Conservation (phyloP, 2,329 filamentous ascomycete species). For the Aspergillus ochraceoroseus region DNA sequence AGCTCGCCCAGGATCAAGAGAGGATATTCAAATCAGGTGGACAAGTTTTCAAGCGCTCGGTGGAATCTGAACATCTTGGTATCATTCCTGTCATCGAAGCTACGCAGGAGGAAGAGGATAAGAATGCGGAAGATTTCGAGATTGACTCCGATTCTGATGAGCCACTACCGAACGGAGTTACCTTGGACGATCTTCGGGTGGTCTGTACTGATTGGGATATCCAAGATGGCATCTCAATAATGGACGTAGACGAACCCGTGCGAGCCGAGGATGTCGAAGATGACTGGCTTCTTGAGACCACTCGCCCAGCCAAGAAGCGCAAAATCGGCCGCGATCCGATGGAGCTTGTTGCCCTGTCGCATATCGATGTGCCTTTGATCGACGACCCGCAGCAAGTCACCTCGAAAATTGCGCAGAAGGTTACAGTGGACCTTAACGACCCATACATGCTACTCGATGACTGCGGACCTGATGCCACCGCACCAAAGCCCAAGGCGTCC, state of each 20-base stretch:
- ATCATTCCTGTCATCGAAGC: constrained; percentile 47
- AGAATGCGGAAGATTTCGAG: constrained; percentile 49
- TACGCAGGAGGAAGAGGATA: constrained; percentile 48
- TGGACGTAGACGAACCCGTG: constrained; percentile 30
- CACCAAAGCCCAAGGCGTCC: constrained; percentile 48
- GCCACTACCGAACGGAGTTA: constrained; percentile 63
- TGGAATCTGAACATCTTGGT: constrained; percentile 54
- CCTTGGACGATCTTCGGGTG: constrained; percentile 73
- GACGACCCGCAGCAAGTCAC: constrained; percentile 75
- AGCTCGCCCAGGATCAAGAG: constrained; percentile 80
- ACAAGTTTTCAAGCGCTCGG: constrained; percentile 50
- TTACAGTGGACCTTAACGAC: constrained; percentile 82
- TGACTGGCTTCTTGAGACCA: constrained; percentile 47
- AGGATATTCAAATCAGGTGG: constrained; percentile 74
- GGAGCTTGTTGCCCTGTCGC: constrained; percentile 50
- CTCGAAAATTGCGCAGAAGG: constrained; percentile 67
- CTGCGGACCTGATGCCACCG: constrained; percentile 58
- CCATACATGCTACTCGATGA: constrained; percentile 80
- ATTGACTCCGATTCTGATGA: constrained; percentile 57
- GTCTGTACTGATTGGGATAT: constrained; percentile 82
- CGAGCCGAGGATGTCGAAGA: constrained; percentile 37
- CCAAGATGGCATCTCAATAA: constrained; percentile 50
- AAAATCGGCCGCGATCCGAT: constrained; percentile 47
- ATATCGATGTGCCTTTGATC: constrained; percentile 65
- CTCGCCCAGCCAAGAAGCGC: constrained; percentile 61